Evolutionary conservation across 2,329 filamentous ascomycete species (phyloP).

Genomic region (Microdochium paspali): DNA sequence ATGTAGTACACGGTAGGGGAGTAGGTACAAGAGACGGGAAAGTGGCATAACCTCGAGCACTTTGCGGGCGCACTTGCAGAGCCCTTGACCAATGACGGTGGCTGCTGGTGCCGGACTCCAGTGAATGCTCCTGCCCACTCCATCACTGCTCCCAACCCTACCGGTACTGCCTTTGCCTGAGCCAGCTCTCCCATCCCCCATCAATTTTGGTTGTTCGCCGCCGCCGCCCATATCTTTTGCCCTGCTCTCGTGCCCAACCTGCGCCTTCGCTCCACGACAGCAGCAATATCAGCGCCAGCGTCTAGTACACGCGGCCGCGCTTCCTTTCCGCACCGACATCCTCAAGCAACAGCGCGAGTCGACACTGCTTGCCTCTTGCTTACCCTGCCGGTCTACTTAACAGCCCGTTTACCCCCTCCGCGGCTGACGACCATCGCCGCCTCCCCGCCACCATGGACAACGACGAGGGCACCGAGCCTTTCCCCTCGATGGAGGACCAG

Average conservation of each 20-base stretch:
- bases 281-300: not conserved
- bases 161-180: too few species aligned
- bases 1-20: too few species aligned
- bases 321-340: not conserved
- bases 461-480: conserved; percentile 27
- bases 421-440: not conserved
- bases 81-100: too few species aligned
- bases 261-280: not conserved
- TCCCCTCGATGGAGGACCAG: conserved; percentile 33
- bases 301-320: not conserved
- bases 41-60: too few species aligned
- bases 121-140: too few species aligned
- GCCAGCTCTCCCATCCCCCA: not conserved
- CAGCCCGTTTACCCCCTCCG: not conserved
- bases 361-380: conserved; percentile 1
- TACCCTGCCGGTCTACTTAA: conserved; percentile 1
- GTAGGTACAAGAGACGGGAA: too few species aligned
- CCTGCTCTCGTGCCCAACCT: not conserved
- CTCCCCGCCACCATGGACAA: conserved; percentile 36
- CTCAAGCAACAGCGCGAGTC: not conserved
- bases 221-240: not conserved
- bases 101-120: too few species aligned
- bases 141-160: too few species aligned
- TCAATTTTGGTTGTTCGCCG: not conserved
- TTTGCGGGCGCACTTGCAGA: too few species aligned